Percentiles rank a stretch among this genome's conserved stretches.
These are phyloP conservation scores for Hypoxylon perforatum DNA, from an alignment of 495 filamentous ascomycete species.

Conservation along the genomic window DNA sequence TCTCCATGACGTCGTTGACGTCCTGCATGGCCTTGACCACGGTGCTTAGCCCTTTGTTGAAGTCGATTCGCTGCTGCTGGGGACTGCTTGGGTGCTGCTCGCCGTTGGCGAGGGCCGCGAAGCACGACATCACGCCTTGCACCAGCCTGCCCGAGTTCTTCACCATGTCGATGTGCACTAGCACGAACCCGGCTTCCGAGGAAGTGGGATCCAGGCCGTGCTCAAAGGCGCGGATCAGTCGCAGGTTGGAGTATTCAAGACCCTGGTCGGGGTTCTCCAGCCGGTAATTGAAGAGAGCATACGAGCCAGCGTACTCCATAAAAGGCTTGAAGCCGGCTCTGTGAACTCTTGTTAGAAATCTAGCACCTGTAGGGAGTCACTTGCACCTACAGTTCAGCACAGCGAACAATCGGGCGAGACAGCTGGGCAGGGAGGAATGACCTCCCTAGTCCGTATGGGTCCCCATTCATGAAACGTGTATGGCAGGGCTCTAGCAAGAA, in stretches of 20 bases:
- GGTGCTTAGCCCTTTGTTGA: conserved; percentile 72
- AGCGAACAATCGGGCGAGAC: conserved; percentile 77
- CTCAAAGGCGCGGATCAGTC: conserved; percentile 89
- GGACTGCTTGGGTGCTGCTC: neutral
- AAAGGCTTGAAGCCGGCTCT: conserved; percentile 82
- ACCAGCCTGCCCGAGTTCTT: conserved; percentile 78
- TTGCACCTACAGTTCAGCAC: conserved; percentile 77
- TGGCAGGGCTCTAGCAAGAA: conserved; percentile 97
- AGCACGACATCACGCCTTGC: conserved; percentile 70
- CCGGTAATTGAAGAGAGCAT: conserved; percentile 90
- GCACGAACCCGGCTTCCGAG: conserved; percentile 92
- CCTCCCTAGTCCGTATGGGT: conserved; percentile 79
- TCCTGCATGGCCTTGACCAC: conserved; percentile 72
- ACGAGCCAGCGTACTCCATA: conserved; percentile 94
- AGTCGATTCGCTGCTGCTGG: conserved; percentile 55
- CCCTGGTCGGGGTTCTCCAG: conserved; percentile 72
- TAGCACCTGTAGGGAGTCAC: neutral
- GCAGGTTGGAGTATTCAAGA: conserved; percentile 79
- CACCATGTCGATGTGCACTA: conserved; percentile 87
- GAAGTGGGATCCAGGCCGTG: conserved; percentile 83
- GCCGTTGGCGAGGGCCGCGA: conserved; percentile 66
- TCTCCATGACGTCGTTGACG: conserved; percentile 84
- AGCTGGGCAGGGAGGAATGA: conserved; percentile 75
- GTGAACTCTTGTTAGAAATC: conserved; percentile 19
- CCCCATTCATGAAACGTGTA: conserved; percentile 71